Base-by-base conservation (phyloP, 352 stramenopile species). In the Elongisporangium senticosum region DNA sequence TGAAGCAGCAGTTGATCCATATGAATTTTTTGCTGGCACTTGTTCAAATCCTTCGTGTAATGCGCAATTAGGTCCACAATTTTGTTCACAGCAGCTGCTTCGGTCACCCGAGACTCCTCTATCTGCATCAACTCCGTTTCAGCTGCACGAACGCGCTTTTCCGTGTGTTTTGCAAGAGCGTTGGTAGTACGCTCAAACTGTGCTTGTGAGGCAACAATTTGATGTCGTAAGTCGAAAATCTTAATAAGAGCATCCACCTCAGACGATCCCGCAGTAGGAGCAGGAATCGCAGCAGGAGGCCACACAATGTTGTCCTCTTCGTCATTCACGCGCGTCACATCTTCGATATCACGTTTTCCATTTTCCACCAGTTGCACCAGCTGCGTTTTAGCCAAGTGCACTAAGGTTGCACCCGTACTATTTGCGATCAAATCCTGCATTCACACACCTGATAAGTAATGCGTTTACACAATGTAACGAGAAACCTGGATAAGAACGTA, bases 191-290 rank as follows among this genome's bases (percentile, higher is more conserved):
- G 77, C 60, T 89, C 64, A 54, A 89, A 88, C 43, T 90, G 79
- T 13, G 71, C 65, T 51, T 86, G 71, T 1, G 79, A 87, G 2
- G 80, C 86, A 37, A 92, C 60, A 53, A 92, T 85, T 37, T 89
- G 72, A 52, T 92, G 82, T 3, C 82, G 79, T 49, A 92, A 63
- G 40, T 92, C 81, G 49, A 90, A 87, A 24, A 92, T 83, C 53
- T 71, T 74, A 13, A 90, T 77, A 2, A 92, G 55, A 43, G 77
- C 79, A 23, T 87, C 82, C 17, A 90, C 73, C 60, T 84, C 82
- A 5, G 79, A 88, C 17, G 75, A 72, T 8, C 52, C 53, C 19
- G 63, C 69, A 2, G 64, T 56, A 7, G 24, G 28, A 7, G 15
- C 47, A 22, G 33, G 21, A 33, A 43, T 15, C 17, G 11, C 5